phyloP scores from a whole-genome alignment of 768 basidiomycete species.

The Dacryopinax primogenitus region DNA sequence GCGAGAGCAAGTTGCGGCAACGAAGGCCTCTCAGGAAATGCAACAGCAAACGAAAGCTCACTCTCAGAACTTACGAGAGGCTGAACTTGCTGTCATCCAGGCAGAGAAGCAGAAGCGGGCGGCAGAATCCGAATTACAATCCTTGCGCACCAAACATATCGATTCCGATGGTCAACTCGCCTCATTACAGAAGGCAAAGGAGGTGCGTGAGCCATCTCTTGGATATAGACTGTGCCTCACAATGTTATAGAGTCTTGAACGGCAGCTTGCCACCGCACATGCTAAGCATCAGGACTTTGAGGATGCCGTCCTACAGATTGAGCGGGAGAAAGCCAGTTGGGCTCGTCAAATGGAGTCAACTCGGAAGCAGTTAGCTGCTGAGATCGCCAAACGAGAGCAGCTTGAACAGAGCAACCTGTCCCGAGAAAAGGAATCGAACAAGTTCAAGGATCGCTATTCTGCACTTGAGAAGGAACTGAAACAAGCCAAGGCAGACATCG shows the following conservation, averaged over 20 bases:
- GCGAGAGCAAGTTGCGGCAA: conserved; percentile 47
- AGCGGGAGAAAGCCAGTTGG: conserved; percentile 66
- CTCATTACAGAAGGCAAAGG: conserved; percentile 51
- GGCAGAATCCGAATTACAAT: conserved; percentile 59
- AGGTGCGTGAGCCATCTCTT: conserved; percentile 37
- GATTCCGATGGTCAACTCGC: conserved; percentile 53
- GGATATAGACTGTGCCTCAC: not conserved
- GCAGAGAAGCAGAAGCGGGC: conserved; percentile 56
- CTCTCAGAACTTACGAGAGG: conserved; percentile 35
- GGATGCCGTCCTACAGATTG: conserved; percentile 70
- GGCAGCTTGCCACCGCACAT: conserved; percentile 58
- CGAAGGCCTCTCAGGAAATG: conserved; percentile 51
- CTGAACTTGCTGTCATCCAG: conserved; percentile 38
- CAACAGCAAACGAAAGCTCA: conserved; percentile 33
- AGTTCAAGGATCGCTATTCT: conserved; percentile 52
- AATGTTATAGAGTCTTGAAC: conserved; percentile 50
- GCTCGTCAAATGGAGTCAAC: conserved; percentile 57
- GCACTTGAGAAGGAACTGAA: conserved; percentile 72
- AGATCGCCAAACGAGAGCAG: conserved; percentile 57
- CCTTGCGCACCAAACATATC: conserved; percentile 53
- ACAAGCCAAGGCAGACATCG: conserved; percentile 66
- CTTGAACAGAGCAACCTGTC: conserved; percentile 51
- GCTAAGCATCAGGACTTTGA: conserved; percentile 75
- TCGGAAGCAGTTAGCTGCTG: conserved; percentile 60
- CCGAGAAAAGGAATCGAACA: conserved; percentile 57